A percentile compares a stretch with the other conserved stretches of the same genome.
Evolutionary conservation across 257 asterid genomes (phyloP).

Genomic region (Euphrasia confusa): DNA sequence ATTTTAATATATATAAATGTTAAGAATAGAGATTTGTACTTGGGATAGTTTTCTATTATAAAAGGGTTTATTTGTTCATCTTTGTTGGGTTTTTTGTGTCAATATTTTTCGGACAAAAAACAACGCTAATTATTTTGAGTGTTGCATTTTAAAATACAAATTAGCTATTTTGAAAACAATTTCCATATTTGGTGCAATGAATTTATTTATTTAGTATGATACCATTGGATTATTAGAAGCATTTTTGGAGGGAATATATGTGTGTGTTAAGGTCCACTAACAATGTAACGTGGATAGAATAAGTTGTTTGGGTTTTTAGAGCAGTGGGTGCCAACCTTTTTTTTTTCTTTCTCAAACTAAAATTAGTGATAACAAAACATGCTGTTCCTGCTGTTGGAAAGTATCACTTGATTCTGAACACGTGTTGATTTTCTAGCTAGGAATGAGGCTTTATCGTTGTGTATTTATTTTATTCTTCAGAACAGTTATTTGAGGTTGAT

Average conservation of each 20-base stretch:
- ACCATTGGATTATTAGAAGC: slow-evolving; percentile 23
- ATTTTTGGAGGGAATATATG: slow-evolving; percentile 18
- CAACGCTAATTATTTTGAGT: too few species aligned
- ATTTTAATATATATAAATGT: too few species aligned
- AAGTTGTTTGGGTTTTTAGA: slow-evolving; percentile 29
- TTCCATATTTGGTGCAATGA: slow-evolving; percentile 25
- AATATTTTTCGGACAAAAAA: too few species aligned
- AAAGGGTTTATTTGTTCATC: too few species aligned
- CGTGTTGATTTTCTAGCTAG: slow-evolving; percentile 26
- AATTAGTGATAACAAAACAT: slow-evolving; percentile 33
- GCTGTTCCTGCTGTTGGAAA: slow-evolving; percentile 16
- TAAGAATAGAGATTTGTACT: too few species aligned
- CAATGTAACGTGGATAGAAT: slow-evolving; percentile 26
- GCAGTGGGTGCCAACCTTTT: slow-evolving; percentile 28
- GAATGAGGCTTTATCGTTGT: background rate
- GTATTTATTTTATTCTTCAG: background rate
- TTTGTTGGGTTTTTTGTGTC: too few species aligned
- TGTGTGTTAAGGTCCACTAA: slow-evolving; percentile 32
- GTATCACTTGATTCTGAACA: slow-evolving; percentile 5
- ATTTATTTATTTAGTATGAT: slow-evolving; percentile 10
- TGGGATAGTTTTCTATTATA: too few species aligned
- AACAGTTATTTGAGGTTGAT: too few species aligned
- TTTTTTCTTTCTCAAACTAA: slow-evolving; percentile 3
- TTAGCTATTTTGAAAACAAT: background rate
- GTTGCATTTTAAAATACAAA: too few species aligned